phyloP scores from a whole-genome alignment of 73 alveolate genomes.

The Stentor coeruleus region DNA sequence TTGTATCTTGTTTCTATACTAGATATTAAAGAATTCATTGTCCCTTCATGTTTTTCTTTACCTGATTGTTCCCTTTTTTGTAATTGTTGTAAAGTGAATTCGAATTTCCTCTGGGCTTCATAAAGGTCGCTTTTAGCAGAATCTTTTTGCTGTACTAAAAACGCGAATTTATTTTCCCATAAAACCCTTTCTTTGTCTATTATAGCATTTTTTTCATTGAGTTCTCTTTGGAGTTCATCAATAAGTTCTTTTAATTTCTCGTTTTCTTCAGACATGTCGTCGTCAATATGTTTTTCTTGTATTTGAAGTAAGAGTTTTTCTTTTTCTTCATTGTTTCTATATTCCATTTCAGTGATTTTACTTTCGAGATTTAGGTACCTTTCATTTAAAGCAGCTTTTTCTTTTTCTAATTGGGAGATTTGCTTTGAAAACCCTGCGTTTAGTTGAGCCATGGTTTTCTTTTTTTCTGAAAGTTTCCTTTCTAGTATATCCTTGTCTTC shows the following conservation, averaged over 20 bases:
- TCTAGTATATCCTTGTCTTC: not conserved
- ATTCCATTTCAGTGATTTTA: not conserved
- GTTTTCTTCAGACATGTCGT: not conserved
- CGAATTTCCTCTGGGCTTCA: conserved; percentile 30
- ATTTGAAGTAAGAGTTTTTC: not conserved
- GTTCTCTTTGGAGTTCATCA: conserved; percentile 5
- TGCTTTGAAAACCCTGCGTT: not conserved
- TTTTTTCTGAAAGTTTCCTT: not conserved
- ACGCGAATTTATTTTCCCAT: conserved; percentile 29
- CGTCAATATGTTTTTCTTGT: not conserved
- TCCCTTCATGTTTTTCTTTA: conserved; percentile 22
- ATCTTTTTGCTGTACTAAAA: conserved; percentile 21
- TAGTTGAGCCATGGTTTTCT: not conserved
- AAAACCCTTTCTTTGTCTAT: conserved; percentile 18
- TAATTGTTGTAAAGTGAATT: conserved; percentile 13
- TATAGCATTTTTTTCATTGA: not conserved
- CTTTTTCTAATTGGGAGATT: not conserved
- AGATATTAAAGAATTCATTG: conserved; percentile 1
- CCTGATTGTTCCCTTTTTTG: conserved; percentile 19
- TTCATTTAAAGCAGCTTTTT: not conserved
- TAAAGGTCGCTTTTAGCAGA: not conserved
- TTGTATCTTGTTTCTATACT: conserved; percentile 6
- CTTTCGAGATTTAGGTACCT: not conserved
- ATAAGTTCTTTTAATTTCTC: not conserved
- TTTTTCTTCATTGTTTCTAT: not conserved